phyloP scores from a whole-genome alignment of 2,329 filamentous ascomycete species.

The Cladosporium sp. region DNA sequence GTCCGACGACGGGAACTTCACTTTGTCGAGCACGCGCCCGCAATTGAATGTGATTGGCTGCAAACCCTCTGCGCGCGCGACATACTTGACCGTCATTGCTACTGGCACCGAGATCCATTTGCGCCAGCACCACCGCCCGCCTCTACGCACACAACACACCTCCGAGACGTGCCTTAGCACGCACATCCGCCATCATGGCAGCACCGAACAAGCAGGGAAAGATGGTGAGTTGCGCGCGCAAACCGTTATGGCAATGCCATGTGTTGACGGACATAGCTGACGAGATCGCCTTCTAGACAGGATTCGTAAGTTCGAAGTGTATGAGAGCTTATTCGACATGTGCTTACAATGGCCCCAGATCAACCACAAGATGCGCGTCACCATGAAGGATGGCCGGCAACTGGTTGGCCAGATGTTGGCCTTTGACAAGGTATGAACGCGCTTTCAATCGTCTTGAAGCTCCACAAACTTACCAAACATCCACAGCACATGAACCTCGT shows the following conservation, averaged over 20 bases:
- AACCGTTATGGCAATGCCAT: constrained; percentile 18
- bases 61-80: constrained; percentile 18
- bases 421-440: constrained; percentile 80
- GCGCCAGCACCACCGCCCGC: background rate
- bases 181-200: constrained; percentile 45
- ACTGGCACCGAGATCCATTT: background rate
- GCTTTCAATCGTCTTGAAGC: background rate
- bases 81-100: constrained; percentile 16
- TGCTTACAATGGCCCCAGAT: constrained; percentile 60
- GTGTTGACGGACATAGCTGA: constrained; percentile 46
- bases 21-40: constrained; percentile 10
- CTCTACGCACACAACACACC: background rate
- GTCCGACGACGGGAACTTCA: constrained; percentile 13
- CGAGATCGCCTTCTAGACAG: constrained; percentile 53
- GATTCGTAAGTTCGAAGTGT: constrained; percentile 55
- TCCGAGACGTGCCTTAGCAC: constrained; percentile 18
- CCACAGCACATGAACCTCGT: constrained; percentile 96
- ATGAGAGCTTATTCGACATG: background rate
- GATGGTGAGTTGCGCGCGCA: constrained; percentile 72
- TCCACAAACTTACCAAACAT: background rate
- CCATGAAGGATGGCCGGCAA: constrained; percentile 89
- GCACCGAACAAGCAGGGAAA: constrained; percentile 80
- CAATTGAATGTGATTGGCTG: constrained; percentile 14
- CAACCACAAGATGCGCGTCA: constrained; percentile 99
- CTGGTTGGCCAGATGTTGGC: constrained; percentile 98